Base-by-base conservation (phyloP, 805 yeast species). In the Henningerozyma blattae region DNA sequence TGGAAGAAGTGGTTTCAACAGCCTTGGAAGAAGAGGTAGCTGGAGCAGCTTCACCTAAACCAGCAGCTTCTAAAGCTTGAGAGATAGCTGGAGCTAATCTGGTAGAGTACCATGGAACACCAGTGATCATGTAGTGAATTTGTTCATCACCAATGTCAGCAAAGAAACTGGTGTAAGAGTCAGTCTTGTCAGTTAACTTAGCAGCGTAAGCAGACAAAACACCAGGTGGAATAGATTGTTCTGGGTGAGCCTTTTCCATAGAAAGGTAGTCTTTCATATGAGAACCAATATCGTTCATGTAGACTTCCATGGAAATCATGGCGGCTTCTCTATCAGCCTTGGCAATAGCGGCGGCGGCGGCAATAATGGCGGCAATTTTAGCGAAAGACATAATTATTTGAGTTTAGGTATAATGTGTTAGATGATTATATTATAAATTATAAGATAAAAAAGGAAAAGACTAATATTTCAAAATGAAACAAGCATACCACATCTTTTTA, bases 101-200 rank as follows among this genome's bases (percentile, higher is more conserved):
- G 24, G 41, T 27, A 5, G 48, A 41, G 35, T 48, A 55, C 59
- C 59, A 55, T 41, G 60, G 59, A 24, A 56, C 41, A 28, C 50
- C 31, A 22, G 35, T 33, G 22, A 33, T 22, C 10, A 33, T 15
- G 16, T 16, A 15, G 10, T 22, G 20, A 14, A 28, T 31, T 15
- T 28, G 32, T 10, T 14, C 25, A 17, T 28, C 31, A 12, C 16
- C 29, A 17, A 33, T 22, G 18, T 22, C 16, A 18, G 35, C 30
- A 16, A 34, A 34, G 25, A 15, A 34, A 13, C 33, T 18, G 8
- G 36, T 34, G 27, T 30, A 34, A 26, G 32, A 28, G 29, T 22
- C 33, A 25, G 29, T 26, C 25, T 35, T 28, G 24, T 31, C 38
- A 5, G 18, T 6, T 16, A 27, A 30, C 27, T 24, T 30, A 24